Percentiles rank a stretch among this genome's conserved stretches.
These are phyloP conservation scores for Fusarium floridanum DNA, from an alignment of 2,329 filamentous ascomycete genomes.

Conservation along the genomic window DNA sequence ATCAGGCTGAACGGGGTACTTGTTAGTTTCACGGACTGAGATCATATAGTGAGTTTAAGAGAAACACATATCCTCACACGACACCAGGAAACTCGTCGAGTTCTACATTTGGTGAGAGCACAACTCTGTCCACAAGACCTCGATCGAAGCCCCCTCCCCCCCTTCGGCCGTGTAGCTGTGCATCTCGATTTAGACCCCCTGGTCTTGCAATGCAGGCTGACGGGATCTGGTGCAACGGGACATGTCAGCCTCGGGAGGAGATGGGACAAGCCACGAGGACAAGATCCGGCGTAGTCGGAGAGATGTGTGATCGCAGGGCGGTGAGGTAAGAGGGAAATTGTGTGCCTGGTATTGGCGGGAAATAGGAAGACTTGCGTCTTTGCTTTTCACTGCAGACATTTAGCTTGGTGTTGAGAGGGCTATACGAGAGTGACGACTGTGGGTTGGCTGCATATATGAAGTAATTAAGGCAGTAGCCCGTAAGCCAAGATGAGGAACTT, in stretches of 20 bases:
- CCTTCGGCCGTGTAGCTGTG: slow-evolving; percentile 5
- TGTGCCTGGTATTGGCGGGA: too few relatives aligned
- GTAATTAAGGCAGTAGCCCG: background rate
- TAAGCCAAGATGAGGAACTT: background rate
- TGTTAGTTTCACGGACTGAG: background rate
- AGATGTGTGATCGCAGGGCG: background rate
- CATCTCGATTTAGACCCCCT: slow-evolving; percentile 43
- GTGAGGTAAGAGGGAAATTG: background rate
- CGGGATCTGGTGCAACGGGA: slow-evolving; percentile 44
- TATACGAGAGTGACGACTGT: background rate
- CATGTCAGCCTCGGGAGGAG: slow-evolving; percentile 27
- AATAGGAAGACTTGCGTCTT: background rate
- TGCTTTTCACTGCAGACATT: background rate
- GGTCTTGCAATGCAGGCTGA: slow-evolving; percentile 37
- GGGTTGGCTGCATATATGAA: background rate
- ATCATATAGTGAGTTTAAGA: background rate
- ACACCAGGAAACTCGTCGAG: background rate
- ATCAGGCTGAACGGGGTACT: background rate
- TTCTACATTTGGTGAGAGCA: background rate
- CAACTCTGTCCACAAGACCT: slow-evolving; percentile 4
- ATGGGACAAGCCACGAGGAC: slow-evolving; percentile 25
- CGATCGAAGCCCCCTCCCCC: slow-evolving; percentile 20
- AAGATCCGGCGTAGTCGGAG: slow-evolving; percentile 2
- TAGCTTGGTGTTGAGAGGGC: background rate
- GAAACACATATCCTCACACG: background rate